Evolutionary conservation across 768 basidiomycete species (phyloP), one percentile per base, ranked within the genome.

Genomic region (Daedaleopsis sinensis): DNA sequence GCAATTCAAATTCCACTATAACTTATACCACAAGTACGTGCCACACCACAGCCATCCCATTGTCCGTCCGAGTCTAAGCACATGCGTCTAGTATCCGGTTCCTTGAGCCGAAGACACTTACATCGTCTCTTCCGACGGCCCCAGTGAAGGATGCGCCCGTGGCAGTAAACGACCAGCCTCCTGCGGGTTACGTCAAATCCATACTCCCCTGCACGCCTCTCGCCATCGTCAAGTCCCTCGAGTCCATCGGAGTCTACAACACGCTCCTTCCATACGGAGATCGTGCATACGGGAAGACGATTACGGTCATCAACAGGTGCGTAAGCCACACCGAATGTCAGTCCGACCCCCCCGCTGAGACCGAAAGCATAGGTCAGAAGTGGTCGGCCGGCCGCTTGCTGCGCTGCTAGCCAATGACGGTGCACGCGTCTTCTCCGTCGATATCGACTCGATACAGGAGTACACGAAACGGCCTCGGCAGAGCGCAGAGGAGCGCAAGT

Each of bases 171-270:
- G 90, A 94, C 60, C 76, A 81, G 13, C 87, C 92, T 2, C 94
- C 95, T 5, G 75, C 85, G 0, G 94, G 95, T 23, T 89, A 88
- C 58, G 93, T 97, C 70, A 98, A 98, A 76, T 96, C 94, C 5
- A 93, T 99, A 70, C 84, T 99, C 38, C 97, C 97, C 0, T 99
- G 97, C 74, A 99, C 97, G 5, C 96, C 97, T 0, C 84, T 99
- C 12, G 97, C 94, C 3, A 90, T 98, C 70, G 96, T 99, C 65
- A 99, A 99, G 76, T 92, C 88, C 62, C 81, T 99, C 23, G 97
- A 99, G 72, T 83, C 88, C 71, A 80, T 90, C 44, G 91, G 94
- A 11, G 94, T 98, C 15, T 98, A 99, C 80, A 98, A 98, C 78
- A 88, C 77, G 65, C 83, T 98, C 66, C 82, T 98, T 16, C 87